phyloP scores from a whole-genome alignment of 2,329 filamentous ascomycete species.

The Alternaria incomplexa region DNA sequence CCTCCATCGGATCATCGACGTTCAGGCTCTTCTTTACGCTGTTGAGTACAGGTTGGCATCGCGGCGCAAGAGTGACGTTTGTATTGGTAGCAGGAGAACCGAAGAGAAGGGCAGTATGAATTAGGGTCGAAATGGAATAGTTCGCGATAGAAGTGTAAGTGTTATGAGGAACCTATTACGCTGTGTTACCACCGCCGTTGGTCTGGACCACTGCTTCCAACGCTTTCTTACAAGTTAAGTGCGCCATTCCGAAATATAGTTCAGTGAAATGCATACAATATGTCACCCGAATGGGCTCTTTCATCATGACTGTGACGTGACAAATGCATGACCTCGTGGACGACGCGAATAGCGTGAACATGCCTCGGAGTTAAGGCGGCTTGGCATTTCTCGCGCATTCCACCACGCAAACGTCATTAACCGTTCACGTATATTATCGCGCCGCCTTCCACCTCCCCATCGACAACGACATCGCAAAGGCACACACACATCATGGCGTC shows the following conservation, averaged over 20 bases:
- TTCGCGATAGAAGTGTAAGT: background rate
- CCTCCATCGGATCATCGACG: background rate
- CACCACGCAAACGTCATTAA: constrained; percentile 21
- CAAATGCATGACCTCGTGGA: background rate
- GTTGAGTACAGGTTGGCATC: background rate
- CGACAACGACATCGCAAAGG: constrained; percentile 5
- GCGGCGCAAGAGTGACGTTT: background rate
- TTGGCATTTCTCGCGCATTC: constrained; percentile 31
- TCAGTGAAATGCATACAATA: background rate
- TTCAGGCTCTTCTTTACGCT: background rate
- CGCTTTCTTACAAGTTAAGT: background rate
- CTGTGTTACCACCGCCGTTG: background rate
- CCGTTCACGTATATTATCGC: constrained; percentile 12
- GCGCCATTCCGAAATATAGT: background rate
- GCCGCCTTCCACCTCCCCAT: background rate
- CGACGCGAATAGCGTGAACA: background rate
- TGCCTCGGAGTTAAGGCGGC: constrained; percentile 14
- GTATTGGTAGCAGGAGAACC: background rate
- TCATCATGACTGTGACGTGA: background rate
- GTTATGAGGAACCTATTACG: background rate
- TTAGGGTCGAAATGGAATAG: background rate
- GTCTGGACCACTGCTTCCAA: background rate
- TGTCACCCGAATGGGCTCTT: background rate
- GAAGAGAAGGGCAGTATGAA: background rate
- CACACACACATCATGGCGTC: constrained; percentile 63